phyloP scores from a whole-genome alignment of 2,329 filamentous ascomycete species.

The Apiospora saccharicola region DNA sequence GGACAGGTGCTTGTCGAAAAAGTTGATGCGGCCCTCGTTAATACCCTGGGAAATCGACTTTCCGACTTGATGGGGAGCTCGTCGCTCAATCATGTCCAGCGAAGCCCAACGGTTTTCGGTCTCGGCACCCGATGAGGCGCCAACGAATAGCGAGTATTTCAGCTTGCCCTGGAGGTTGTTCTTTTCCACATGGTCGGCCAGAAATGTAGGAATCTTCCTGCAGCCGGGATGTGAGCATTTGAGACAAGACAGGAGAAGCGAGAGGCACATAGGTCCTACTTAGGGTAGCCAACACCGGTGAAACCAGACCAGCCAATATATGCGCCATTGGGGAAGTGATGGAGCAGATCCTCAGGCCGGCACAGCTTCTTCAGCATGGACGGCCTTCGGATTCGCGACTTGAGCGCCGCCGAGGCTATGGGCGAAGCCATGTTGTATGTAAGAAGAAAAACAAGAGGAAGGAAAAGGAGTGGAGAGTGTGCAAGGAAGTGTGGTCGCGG shows the following conservation, averaged over 20 bases:
- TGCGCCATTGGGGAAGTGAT: conserved; percentile 82
- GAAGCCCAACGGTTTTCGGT: conserved; percentile 92
- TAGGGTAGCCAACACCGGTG: conserved; percentile 88
- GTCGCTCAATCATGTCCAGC: conserved; percentile 88
- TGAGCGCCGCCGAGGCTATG: conserved; percentile 75
- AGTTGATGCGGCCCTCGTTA: conserved; percentile 86
- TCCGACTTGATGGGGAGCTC: conserved; percentile 86
- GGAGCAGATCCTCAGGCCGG: conserved; percentile 79
- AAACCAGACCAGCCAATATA: conserved; percentile 94
- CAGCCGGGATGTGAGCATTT: conserved; percentile 27
- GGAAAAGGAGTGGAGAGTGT: conserved; percentile 6
- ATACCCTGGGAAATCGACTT: conserved; percentile 91
- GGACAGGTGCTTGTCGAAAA: conserved; percentile 92
- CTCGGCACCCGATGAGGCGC: conserved; percentile 87
- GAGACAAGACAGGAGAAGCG: background rate
- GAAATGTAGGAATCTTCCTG: conserved; percentile 82
- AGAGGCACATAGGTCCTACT: conserved; percentile 58
- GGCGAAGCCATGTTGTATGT: conserved; percentile 53
- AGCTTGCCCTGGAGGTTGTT: conserved; percentile 85
- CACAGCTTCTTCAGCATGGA: conserved; percentile 83
- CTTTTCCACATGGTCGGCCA: conserved; percentile 89
- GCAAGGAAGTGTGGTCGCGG: background rate
- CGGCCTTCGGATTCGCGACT: conserved; percentile 76
- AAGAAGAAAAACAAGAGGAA: background rate
- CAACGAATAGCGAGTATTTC: conserved; percentile 87